These are phyloP conservation scores for Saccharum officinarum DNA, from an alignment of 176 grass and related monocot species.

Conservation along the genomic window DNA sequence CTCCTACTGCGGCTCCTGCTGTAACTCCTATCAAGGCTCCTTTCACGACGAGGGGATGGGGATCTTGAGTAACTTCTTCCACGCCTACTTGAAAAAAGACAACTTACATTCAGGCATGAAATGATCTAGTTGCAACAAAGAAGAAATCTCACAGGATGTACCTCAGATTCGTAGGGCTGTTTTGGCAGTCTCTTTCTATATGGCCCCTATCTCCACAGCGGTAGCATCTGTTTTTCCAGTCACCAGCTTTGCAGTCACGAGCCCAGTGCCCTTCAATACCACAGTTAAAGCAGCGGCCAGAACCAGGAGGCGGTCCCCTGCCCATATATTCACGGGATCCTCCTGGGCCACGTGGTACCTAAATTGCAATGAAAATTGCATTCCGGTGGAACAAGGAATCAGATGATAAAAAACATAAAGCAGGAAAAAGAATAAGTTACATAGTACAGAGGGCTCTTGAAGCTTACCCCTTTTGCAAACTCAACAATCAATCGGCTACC, in stretches of 20 bases:
- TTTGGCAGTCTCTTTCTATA: slow-evolving; percentile 89
- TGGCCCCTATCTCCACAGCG: slow-evolving; percentile 88
- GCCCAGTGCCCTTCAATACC: slow-evolving; percentile 97
- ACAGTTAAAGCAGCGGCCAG: slow-evolving; percentile 93
- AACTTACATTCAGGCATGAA: slow-evolving; percentile 17
- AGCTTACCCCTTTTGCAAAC: slow-evolving; percentile 90
- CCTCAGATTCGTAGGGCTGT: slow-evolving; percentile 81
- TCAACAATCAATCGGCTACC: slow-evolving; percentile 87
- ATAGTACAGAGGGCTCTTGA: background rate
- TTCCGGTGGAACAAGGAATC: background rate
- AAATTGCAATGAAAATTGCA: background rate
- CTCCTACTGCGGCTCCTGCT: slow-evolving; percentile 79
- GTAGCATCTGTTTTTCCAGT: slow-evolving; percentile 98
- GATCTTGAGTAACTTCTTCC: slow-evolving; percentile 81
- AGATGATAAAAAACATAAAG: background rate
- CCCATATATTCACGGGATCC: slow-evolving; percentile 82
- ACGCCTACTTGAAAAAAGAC: slow-evolving; percentile 25
- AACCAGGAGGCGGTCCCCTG: slow-evolving; percentile 85
- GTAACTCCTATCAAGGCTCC: slow-evolving; percentile 62
- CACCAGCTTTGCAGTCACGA: slow-evolving; percentile 92
- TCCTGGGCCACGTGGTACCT: slow-evolving; percentile 80
- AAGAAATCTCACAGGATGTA: slow-evolving; percentile 30
- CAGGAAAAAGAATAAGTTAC: background rate
- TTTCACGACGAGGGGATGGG: slow-evolving; percentile 64
- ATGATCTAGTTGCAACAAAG: background rate